Conservation (phyloP, 2,329 filamentous ascomycete species). For the Colletotrichum liriopes region DNA sequence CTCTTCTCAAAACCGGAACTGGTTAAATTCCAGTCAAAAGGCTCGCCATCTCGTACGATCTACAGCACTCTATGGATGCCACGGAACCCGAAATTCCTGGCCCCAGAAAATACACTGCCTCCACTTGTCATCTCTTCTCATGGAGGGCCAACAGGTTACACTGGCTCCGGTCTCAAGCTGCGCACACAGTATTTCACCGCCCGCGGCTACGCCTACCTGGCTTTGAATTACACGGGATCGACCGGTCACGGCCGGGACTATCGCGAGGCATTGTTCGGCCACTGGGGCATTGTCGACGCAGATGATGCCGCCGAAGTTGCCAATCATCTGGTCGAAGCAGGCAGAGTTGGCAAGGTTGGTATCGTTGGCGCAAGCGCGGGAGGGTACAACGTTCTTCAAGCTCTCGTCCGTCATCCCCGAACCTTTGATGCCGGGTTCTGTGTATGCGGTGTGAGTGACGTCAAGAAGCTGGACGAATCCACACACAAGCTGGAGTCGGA, state of each 20-base stretch:
- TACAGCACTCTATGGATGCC: constrained; percentile 67
- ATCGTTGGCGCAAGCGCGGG: constrained; percentile 68
- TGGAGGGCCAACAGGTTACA: constrained; percentile 65
- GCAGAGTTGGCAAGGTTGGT: constrained; percentile 59
- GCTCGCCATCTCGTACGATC: constrained; percentile 50
- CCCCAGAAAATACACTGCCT: constrained; percentile 56
- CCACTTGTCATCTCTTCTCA: constrained; percentile 67
- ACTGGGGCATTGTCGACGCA: constrained; percentile 67
- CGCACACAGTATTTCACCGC: constrained; percentile 68
- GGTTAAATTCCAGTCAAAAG: constrained; percentile 50
- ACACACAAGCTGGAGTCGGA: constrained; percentile 72
- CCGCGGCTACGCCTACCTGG: constrained; percentile 66
- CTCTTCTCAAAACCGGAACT: constrained; percentile 58
- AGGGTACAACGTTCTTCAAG: constrained; percentile 68
- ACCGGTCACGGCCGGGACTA: constrained; percentile 67
- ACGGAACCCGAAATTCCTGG: constrained; percentile 60
- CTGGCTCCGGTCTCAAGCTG: constrained; percentile 60
- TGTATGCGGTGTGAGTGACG: constrained; percentile 66
- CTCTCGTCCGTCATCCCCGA: constrained; percentile 61
- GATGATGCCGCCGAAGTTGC: constrained; percentile 66
- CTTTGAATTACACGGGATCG: constrained; percentile 68
- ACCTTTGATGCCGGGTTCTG: constrained; percentile 66
- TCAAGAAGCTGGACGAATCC: constrained; percentile 60
- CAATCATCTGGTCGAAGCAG: constrained; percentile 55
- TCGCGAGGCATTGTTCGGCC: constrained; percentile 62